A percentile compares a stretch with the other conserved stretches of the same genome.
Conservation (phyloP, 306 rosid species). For the Cucumis cinereus region DNA sequence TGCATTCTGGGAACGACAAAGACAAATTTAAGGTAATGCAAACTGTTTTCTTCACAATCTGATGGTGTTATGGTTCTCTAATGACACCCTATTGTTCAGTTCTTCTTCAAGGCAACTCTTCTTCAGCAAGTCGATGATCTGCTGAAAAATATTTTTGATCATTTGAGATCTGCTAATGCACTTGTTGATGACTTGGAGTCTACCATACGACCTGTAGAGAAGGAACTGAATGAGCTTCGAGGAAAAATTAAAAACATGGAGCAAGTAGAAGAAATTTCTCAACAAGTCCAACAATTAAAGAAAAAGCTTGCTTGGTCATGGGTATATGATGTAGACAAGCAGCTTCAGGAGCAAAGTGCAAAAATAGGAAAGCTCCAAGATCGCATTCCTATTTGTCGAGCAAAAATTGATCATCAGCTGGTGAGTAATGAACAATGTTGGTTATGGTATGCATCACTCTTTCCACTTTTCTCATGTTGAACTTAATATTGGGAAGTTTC, state of each 20-base stretch:
- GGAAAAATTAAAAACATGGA: slow-evolving; percentile 68
- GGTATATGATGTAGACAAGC: slow-evolving; percentile 69
- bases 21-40: slow-evolving; percentile 82
- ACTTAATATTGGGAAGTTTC: neutral
- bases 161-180: slow-evolving; percentile 34
- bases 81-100: slow-evolving; percentile 50
- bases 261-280: slow-evolving; percentile 68
- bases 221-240: slow-evolving; percentile 59
- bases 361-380: slow-evolving; percentile 48
- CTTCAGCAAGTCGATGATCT: slow-evolving; percentile 91
- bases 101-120: slow-evolving; percentile 90
- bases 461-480: neutral
- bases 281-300: slow-evolving; percentile 50
- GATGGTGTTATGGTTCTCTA: slow-evolving; percentile 15
- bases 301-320: slow-evolving; percentile 95
- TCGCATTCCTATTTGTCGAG: slow-evolving; percentile 68
- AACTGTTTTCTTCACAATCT: slow-evolving; percentile 6
- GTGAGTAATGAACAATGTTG: slow-evolving; percentile 21
- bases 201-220: slow-evolving; percentile 66
- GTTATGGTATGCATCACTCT: neutral
- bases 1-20: slow-evolving; percentile 80
- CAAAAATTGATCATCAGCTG: slow-evolving; percentile 47
- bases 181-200: slow-evolving; percentile 56
- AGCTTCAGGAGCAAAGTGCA: slow-evolving; percentile 34
- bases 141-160: slow-evolving; percentile 43